Evolutionary conservation across 768 basidiomycete genomes (phyloP).

Genomic region (Tricholoma hemisulphureum): DNA sequence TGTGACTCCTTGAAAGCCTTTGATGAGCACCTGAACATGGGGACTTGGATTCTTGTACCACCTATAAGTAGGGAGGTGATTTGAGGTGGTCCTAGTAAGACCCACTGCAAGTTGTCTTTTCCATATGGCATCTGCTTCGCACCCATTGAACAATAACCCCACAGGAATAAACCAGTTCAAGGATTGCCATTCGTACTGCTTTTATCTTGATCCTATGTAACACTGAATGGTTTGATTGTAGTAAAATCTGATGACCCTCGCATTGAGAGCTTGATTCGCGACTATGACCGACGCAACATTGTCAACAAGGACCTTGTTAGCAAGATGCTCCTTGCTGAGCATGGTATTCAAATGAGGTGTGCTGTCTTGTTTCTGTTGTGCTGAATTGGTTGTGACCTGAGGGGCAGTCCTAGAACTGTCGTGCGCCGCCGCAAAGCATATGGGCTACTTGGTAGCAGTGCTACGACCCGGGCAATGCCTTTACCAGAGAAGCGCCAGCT

Average conservation of each 20-base stretch:
- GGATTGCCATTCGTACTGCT: slow-evolving; percentile 26
- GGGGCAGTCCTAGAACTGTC: slow-evolving; percentile 26
- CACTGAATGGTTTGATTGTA: slow-evolving; percentile 7
- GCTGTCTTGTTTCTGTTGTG: slow-evolving; percentile 5
- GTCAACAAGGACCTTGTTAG: slow-evolving; percentile 26
- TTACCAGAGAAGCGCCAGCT: slow-evolving; percentile 29
- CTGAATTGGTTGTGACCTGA: neutral
- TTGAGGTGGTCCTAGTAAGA: neutral
- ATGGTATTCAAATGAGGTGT: slow-evolving; percentile 26
- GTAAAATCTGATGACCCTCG: slow-evolving; percentile 22
- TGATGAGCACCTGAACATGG: neutral
- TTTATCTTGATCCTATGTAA: neutral
- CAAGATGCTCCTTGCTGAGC: slow-evolving; percentile 23
- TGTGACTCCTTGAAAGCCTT: neutral
- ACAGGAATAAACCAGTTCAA: slow-evolving; percentile 29
- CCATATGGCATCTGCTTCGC: neutral
- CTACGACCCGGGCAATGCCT: slow-evolving; percentile 25
- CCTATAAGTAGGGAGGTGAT: neutral
- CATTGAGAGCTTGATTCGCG: slow-evolving; percentile 16
- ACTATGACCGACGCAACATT: slow-evolving; percentile 28
- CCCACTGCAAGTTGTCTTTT: neutral
- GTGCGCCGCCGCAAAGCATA: slow-evolving; percentile 22
- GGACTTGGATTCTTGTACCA: neutral
- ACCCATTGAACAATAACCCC: slow-evolving; percentile 6
- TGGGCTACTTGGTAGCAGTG: slow-evolving; percentile 25